Conservation (phyloP, 768 basidiomycete genomes). For the Pulveroboletus frians region DNA sequence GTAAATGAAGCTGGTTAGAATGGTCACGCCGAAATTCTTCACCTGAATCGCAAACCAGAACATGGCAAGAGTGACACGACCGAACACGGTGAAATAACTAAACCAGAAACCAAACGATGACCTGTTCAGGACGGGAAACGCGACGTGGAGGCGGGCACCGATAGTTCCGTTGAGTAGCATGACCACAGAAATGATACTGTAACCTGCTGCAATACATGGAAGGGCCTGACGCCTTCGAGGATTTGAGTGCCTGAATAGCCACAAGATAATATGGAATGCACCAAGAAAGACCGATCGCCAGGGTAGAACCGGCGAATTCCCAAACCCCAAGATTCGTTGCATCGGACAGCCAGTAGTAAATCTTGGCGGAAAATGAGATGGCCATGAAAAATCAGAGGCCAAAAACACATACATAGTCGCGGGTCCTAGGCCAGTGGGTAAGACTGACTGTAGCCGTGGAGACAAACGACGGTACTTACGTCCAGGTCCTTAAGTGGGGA, state of each 20-base stretch:
- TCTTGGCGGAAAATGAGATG: conserved; percentile 11
- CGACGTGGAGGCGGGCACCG: conserved; percentile 71
- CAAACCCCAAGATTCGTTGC: conserved; percentile 41
- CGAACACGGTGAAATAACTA: conserved; percentile 80
- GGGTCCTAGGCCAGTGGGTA: conserved; percentile 29
- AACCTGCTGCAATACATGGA: conserved; percentile 65
- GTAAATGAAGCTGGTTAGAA: background rate
- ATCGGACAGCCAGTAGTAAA: conserved; percentile 30
- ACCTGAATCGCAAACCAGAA: conserved; percentile 82
- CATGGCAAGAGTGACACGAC: conserved; percentile 68
- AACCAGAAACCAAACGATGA: conserved; percentile 89
- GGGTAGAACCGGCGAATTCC: conserved; percentile 60
- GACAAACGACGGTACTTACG: conserved; percentile 14
- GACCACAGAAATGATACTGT: conserved; percentile 64
- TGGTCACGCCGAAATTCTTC: conserved; percentile 1
- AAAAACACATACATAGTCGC: conserved; percentile 62
- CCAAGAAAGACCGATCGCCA: conserved; percentile 73
- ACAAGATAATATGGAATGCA: conserved; percentile 10
- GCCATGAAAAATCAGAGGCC: conserved; percentile 25
- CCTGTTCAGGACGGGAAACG: conserved; percentile 73
- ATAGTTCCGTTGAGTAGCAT: conserved; percentile 77
- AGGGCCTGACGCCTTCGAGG: conserved; percentile 56
- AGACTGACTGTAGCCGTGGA: background rate
- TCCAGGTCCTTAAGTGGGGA: conserved; percentile 56
- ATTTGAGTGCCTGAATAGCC: background rate